These are phyloP conservation scores for Tulasnella calospora DNA, from an alignment of 768 basidiomycete genomes.

Conservation along the genomic window DNA sequence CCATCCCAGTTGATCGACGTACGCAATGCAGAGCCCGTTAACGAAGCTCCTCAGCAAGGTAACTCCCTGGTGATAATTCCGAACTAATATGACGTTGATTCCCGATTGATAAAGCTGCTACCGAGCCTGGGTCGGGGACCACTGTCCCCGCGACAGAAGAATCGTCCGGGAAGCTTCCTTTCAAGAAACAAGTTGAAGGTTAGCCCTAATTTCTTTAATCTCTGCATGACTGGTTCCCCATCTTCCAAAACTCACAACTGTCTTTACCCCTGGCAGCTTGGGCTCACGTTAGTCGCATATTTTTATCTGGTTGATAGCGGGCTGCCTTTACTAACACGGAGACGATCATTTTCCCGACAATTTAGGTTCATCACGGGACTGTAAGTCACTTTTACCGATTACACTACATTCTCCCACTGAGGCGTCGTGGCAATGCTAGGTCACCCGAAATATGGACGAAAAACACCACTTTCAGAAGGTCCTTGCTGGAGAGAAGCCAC, in stretches of 20 bases:
- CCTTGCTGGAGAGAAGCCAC: conserved; percentile 11
- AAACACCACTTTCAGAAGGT: conserved; percentile 9
- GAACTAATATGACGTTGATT: neutral
- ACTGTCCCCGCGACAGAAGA: conserved; percentile 5
- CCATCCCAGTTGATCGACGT: neutral
- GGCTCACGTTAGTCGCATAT: conserved; percentile 7
- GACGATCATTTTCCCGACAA: neutral
- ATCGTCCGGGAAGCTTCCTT: neutral
- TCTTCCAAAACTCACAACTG: too few species aligned
- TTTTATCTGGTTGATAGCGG: neutral
- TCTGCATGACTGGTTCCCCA: neutral
- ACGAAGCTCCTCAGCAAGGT: conserved; percentile 14
- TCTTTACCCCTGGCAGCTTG: neutral
- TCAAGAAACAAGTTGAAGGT: conserved; percentile 17
- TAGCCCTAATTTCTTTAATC: neutral
- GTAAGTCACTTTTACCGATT: neutral
- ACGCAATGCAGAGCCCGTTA: neutral
- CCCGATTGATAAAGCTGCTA: neutral
- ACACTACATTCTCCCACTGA: neutral
- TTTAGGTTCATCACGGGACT: neutral
- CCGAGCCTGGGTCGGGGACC: conserved; percentile 7
- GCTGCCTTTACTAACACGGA: neutral
- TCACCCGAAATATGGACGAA: conserved; percentile 8
- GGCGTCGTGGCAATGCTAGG: neutral
- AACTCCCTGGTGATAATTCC: neutral